phyloP scores from a whole-genome alignment of 108 stramenopile genomes.

The Pseudonitzschia delicatissima region DNA sequence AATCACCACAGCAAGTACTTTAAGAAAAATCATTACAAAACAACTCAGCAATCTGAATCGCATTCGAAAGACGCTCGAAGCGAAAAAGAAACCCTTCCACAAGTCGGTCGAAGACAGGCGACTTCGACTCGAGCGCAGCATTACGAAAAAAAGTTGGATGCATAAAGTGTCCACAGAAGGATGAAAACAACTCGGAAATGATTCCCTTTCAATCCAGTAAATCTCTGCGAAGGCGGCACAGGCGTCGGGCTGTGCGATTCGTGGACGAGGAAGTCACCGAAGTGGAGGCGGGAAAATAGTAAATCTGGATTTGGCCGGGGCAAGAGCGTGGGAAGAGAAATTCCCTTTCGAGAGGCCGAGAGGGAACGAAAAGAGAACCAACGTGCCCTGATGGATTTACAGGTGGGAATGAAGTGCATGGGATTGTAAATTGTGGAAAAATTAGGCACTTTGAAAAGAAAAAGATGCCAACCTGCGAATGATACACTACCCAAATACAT shows the following conservation, averaged over 20 bases:
- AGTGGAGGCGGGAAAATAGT: neutral
- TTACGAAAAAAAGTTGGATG: neutral
- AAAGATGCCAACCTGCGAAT: too few relatives aligned
- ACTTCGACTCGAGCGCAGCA: neutral
- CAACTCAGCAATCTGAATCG: neutral
- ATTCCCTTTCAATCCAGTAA: neutral
- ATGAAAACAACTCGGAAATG: neutral
- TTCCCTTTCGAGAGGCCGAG: neutral
- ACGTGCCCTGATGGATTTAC: constrained; percentile 5
- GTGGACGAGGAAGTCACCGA: neutral
- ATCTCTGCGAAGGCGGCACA: neutral
- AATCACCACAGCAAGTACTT: neutral
- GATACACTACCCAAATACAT: too few relatives aligned
- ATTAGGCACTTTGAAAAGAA: too few relatives aligned
- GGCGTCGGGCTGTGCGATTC: neutral
- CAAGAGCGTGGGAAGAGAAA: neutral
- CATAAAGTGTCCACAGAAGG: neutral
- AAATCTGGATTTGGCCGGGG: neutral
- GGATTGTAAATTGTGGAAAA: too few relatives aligned
- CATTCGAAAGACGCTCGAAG: neutral
- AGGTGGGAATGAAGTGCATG: constrained; percentile 10
- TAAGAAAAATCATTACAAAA: neutral
- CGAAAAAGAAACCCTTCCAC: neutral
- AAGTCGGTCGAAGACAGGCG: neutral
- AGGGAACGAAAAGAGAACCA: neutral